These are phyloP conservation scores for Afroboletus lepidellus DNA, from an alignment of 1,284 basidiomycete genomes.

Conservation along the genomic window DNA sequence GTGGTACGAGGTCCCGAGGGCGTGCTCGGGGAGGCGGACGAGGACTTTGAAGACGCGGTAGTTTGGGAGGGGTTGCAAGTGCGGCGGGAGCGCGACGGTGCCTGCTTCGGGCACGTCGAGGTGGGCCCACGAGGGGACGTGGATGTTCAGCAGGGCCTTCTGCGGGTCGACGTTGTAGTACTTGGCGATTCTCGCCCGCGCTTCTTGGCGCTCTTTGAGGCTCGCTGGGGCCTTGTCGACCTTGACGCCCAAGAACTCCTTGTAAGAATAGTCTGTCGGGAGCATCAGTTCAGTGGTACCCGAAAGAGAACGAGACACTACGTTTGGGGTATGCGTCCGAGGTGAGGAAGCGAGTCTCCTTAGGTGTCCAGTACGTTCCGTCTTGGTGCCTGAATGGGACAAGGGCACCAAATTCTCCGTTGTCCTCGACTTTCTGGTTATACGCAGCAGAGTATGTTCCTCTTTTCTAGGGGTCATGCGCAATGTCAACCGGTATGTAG, in stretches of 20 bases:
- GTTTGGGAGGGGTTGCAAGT: constrained; percentile 16
- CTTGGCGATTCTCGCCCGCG: constrained; percentile 20
- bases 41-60: constrained; percentile 28
- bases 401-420: constrained; percentile 19
- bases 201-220: constrained; percentile 16
- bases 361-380: constrained; percentile 25
- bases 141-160: neutral
- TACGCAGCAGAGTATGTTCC: constrained; percentile 25
- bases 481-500: neutral
- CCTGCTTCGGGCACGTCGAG: constrained; percentile 12
- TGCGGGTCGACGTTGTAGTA: constrained; percentile 23
- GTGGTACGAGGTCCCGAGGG: constrained; percentile 21
- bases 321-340: constrained; percentile 19
- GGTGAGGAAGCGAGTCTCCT: constrained; percentile 23
- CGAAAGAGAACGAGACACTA: neutral
- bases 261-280: constrained; percentile 25
- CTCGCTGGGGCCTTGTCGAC: constrained; percentile 16
- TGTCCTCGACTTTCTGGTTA: constrained; percentile 20
- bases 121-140: constrained; percentile 15
- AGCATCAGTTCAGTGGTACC: neutral
- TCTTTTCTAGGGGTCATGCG: constrained; percentile 4
- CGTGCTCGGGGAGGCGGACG: constrained; percentile 24
- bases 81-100: constrained; percentile 12
- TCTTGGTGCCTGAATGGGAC: constrained; percentile 23
- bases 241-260: constrained; percentile 25